Base-by-base conservation (phyloP, 495 filamentous ascomycete genomes). In the Xylaria curta region DNA sequence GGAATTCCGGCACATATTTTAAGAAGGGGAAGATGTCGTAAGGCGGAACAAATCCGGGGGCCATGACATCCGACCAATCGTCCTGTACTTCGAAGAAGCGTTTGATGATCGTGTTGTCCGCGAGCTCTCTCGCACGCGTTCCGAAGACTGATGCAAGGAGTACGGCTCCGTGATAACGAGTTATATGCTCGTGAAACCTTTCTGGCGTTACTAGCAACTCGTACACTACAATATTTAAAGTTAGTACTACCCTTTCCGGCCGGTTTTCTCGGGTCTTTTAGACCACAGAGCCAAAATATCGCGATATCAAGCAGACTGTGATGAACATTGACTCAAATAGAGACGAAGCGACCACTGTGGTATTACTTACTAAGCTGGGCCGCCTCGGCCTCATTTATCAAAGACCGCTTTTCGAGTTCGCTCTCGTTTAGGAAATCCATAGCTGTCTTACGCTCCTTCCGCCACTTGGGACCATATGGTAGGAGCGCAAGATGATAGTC, bases 401-500 rank as follows among this genome's bases (percentile, higher is more conserved):
- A 75, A 3, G 83, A 46, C 64, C 28, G 74, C 40, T 58, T 72
- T 31, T 66, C 68, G 9, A 75, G 63, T 17, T 71, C 76, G 13
- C 42, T 76, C 1, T 75, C 38, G 9, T 72, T 76, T 38, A 78
- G 73, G 68, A 85, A 81, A 5, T 81, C 77, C 36, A 81, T 78
- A 2, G 87, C 56, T 8, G 69, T 70, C 59, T 77, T 77, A 13
- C 76, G 36, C 19, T 68, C 66, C 21, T 62, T 59, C 26, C 74
- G 66, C 76, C 76, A 79, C 56, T 59, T 63, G 31, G 59, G n/a
- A 12, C 77, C 75, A 65, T 85, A 85, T 0, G 78, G 76, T 73
- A 84, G 81, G 0, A 86, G 26, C 0, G 84, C 75, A 17, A 85
- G 73, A 69, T 87, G 84, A 68, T 86, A 82, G 9, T 84, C 83